Conservation (phyloP, 164 flowering plant species). For the Houttuynia cordata region DNA sequence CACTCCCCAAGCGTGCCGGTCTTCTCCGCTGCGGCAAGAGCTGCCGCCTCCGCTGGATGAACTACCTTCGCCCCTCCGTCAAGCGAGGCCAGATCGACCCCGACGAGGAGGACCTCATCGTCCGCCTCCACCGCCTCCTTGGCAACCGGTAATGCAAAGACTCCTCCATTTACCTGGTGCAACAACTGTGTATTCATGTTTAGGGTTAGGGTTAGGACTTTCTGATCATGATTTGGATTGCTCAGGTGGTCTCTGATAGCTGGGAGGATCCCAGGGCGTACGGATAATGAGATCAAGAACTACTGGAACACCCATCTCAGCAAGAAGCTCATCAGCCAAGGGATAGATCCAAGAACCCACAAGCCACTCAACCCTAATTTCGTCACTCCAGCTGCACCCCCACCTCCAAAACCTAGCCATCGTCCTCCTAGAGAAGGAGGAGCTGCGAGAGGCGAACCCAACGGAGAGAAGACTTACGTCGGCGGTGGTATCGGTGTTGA, state of each 20-base stretch:
- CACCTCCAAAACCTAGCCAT: slow-evolving; percentile 9
- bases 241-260: slow-evolving; percentile 69
- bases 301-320: slow-evolving; percentile 73
- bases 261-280: slow-evolving; percentile 66
- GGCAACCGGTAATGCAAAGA: slow-evolving; percentile 39
- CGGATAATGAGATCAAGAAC: slow-evolving; percentile 70
- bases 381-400: background rate
- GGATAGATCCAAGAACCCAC: slow-evolving; percentile 64
- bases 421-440: background rate
- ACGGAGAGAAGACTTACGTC: background rate
- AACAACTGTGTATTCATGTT: too few relatives aligned
- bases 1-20: slow-evolving; percentile 88
- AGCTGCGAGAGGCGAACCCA: too few relatives aligned
- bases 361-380: slow-evolving; percentile 27
- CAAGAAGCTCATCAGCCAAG: slow-evolving; percentile 59
- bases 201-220: background rate
- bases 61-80: slow-evolving; percentile 57
- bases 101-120: slow-evolving; percentile 70
- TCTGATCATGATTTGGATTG: background rate
- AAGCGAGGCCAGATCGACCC: slow-evolving; percentile 65
- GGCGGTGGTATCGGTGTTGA: too few relatives aligned
- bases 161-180: background rate
- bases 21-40: slow-evolving; percentile 60
- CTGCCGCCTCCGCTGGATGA: slow-evolving; percentile 82
- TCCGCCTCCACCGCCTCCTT: slow-evolving; percentile 63